Conservation (phyloP, 495 filamentous ascomycete genomes). For the Annulohypoxylon bovei region DNA sequence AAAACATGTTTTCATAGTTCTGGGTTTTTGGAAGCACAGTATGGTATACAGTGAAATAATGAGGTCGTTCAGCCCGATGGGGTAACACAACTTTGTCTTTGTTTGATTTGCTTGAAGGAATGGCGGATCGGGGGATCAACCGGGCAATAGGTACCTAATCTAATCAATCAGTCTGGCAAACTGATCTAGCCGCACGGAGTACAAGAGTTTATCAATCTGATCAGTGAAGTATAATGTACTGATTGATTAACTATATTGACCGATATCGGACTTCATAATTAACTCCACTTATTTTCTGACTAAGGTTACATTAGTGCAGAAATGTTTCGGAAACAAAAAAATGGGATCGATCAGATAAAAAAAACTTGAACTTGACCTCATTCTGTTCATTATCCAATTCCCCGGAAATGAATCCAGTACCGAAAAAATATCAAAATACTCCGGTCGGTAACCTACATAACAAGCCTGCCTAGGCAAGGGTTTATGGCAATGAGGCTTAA, state of each 20-base stretch:
- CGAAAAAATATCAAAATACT: slow-evolving; percentile 27
- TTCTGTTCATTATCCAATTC: slow-evolving; percentile 39
- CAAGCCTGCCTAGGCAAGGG: neutral
- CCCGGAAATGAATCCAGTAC: slow-evolving; percentile 33
- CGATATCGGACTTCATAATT: slow-evolving; percentile 24
- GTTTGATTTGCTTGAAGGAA: slow-evolving; percentile 22
- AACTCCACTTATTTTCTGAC: neutral
- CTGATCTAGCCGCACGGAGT: slow-evolving; percentile 19
- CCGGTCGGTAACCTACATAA: slow-evolving; percentile 4
- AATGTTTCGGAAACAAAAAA: slow-evolving; percentile 17
- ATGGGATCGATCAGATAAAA: slow-evolving; percentile 28
- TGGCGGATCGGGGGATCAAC: slow-evolving; percentile 33
- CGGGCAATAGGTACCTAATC: slow-evolving; percentile 35
- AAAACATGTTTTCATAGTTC: neutral
- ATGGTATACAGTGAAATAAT: neutral
- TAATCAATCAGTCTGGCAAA: slow-evolving; percentile 35
- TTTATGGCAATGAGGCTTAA: slow-evolving; percentile 27
- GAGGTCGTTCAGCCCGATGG: neutral
- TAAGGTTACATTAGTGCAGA: neutral
- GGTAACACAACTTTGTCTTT: slow-evolving; percentile 18
- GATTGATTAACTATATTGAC: neutral
- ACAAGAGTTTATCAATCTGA: slow-evolving; percentile 41
- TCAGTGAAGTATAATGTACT: slow-evolving; percentile 7
- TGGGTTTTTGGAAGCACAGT: slow-evolving; percentile 39
- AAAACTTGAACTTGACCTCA: slow-evolving; percentile 7